These are phyloP conservation scores for Abelmoschus esculentus DNA, from an alignment of 345 rosid species.

Conservation along the genomic window DNA sequence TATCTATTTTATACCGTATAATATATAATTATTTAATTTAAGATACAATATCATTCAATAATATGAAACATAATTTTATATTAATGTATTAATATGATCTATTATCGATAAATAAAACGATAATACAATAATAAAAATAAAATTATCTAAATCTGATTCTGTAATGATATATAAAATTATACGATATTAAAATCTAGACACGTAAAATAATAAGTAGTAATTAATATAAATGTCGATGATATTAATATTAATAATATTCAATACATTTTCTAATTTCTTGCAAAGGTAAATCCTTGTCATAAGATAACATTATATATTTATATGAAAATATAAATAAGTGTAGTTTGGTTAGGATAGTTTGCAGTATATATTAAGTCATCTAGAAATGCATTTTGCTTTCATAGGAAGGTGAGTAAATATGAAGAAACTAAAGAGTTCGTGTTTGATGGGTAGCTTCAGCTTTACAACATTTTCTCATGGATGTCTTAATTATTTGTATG, in stretches of 20 bases:
- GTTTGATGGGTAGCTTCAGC: not conserved
- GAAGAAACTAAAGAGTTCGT: not conserved
- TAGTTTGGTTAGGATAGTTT: not conserved
- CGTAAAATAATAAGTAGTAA: not conserved
- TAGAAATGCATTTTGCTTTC: not conserved
- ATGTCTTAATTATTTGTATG: not conserved
- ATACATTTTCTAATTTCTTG: slow-evolving; percentile 8
- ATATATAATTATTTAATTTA: not conserved
- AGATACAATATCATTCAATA: no score
- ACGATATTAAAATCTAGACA: no score
- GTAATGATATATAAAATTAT: no score
- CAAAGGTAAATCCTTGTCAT: not conserved
- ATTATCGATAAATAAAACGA: no score
- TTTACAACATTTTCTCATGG: not conserved
- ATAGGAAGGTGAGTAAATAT: not conserved
- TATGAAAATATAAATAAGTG: no score
- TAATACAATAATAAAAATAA: no score
- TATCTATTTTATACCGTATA: not conserved
- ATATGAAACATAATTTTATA: no score
- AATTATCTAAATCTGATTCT: no score
- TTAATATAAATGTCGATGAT: not conserved
- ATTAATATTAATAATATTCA: not conserved
- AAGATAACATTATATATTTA: not conserved
- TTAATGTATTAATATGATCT: no score
- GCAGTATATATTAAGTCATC: not conserved